Base-by-base conservation (phyloP, 345 rosid species). In the Garcia nutans region DNA sequence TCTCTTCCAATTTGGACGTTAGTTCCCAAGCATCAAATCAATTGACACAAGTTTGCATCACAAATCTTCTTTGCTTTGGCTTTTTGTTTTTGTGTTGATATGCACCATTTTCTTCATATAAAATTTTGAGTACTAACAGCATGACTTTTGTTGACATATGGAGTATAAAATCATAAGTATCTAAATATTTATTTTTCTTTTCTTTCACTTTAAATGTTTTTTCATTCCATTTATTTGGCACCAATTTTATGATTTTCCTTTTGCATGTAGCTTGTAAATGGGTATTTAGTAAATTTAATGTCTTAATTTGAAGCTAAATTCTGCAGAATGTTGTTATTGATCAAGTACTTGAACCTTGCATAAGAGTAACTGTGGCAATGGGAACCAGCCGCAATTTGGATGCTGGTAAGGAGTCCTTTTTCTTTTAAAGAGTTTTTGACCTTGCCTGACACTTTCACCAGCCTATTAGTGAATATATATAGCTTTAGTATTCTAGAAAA, bases 341-440 rank as follows among this genome's bases (percentile, higher is more conserved):
- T 85, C 88, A 88, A 91, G 85, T 74, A 55, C 87, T 89, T 82
- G 91, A 84, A 76, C 91, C 98, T 16, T 95, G 96, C 64, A 76
- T 82, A 70, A 88, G 99, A 88, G 93, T 93, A 50, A 96, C 99
- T 0, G 94, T 93, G 67, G 93, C 91, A 54, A 92, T 96, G 99
- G 98, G 99, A 78, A 72, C 81, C 31, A 63, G 86, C 79, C 87
- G 83, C 72, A 85, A 87, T 81, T 81, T 89, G 82, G 94, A 92
- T 81, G 49, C 81, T 74, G 87, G 87, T 86, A 90, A 80, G 68
- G 56, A 69, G 5, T 76, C 22, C 20, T 44, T 69, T 55, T 5
- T 59, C 15, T 12, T 28, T 42, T 50, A 26, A 45, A 31, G 58
- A 58, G 24, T 67, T 42, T 47, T 44, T 68, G 62, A 74, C 17